A percentile compares a stretch with the other conserved stretches of the same genome.
phyloP scores from a whole-genome alignment of 75 land plant species.

The Pinus albicaulis region DNA sequence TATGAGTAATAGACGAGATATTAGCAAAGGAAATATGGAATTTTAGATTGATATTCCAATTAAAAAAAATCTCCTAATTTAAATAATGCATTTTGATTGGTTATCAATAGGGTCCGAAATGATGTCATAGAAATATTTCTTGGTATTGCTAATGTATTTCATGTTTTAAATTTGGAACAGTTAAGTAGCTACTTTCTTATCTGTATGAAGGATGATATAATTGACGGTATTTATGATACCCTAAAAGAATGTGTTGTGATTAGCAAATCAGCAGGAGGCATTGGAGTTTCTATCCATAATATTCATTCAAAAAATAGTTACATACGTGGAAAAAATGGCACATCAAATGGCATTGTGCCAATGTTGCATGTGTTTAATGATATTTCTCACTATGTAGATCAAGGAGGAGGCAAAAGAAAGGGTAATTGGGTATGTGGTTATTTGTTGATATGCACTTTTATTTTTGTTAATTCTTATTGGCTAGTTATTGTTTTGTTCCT shows the following conservation, averaged over 20 bases:
- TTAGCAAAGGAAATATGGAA: neutral
- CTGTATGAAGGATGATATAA: conserved; percentile 56
- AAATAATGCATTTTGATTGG: neutral
- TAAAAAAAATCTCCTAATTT: neutral
- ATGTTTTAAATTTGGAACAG: conserved; percentile 14
- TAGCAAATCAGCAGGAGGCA: conserved; percentile 56
- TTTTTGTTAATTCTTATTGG: neutral
- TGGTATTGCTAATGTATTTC: neutral
- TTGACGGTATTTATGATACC: conserved; percentile 52
- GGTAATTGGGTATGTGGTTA: conserved; percentile 10
- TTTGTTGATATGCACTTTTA: neutral
- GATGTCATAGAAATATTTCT: too few species aligned
- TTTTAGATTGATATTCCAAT: neutral
- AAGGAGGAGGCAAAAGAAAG: conserved; percentile 58
- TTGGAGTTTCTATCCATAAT: conserved; percentile 40
- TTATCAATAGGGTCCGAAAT: too few species aligned
- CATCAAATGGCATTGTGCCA: conserved; percentile 53
- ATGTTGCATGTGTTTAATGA: conserved; percentile 57
- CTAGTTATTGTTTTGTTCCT: neutral
- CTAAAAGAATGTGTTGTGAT: conserved; percentile 51
- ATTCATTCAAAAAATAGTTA: conserved; percentile 45
- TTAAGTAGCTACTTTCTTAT: conserved; percentile 49
- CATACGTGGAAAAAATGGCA: conserved; percentile 49
- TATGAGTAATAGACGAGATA: neutral
- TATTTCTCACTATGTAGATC: conserved; percentile 51